phyloP scores from a whole-genome alignment of 2,329 filamentous ascomycete species.

The Furcasterigmium furcatum region DNA sequence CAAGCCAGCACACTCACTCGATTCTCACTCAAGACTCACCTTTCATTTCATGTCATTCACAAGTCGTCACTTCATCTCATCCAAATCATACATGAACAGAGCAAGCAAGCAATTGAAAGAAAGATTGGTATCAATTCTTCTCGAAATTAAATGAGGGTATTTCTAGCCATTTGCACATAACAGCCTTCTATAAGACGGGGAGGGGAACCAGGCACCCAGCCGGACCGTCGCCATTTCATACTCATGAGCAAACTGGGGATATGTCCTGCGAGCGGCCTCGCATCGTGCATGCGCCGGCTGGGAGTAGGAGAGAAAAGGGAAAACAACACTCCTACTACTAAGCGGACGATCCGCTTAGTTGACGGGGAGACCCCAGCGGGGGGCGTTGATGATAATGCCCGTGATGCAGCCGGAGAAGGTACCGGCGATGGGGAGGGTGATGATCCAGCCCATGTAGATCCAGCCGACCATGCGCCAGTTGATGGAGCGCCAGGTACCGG shows the following conservation, averaged over 20 bases:
- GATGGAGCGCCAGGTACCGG: slow-evolving; percentile 53
- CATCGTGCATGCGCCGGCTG: too few relatives aligned
- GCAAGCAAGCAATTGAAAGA: background rate
- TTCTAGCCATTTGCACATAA: background rate
- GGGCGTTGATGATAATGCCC: slow-evolving; percentile 61
- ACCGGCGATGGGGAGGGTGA: slow-evolving; percentile 55
- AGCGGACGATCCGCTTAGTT: background rate
- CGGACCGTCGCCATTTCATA: background rate
- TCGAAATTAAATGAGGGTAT: slow-evolving; percentile 3
- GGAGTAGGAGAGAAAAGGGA: background rate
- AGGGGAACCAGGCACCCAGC: too few relatives aligned
- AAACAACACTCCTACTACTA: background rate
- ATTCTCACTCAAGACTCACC: too few relatives aligned
- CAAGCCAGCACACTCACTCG: too few relatives aligned
- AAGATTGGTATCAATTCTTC: background rate
- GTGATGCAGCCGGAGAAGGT: slow-evolving; percentile 57
- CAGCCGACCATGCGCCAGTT: slow-evolving; percentile 62
- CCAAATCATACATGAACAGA: too few relatives aligned
- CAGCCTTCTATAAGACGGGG: background rate
- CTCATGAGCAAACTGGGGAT: background rate
- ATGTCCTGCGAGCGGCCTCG: background rate
- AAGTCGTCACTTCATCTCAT: too few relatives aligned
- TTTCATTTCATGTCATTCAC: too few relatives aligned
- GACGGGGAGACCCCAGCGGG: slow-evolving; percentile 37
- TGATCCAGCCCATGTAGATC: slow-evolving; percentile 58